Base-by-base conservation (phyloP, 78 protist genomes). In the Mastigamoeba balamuthi region DNA sequence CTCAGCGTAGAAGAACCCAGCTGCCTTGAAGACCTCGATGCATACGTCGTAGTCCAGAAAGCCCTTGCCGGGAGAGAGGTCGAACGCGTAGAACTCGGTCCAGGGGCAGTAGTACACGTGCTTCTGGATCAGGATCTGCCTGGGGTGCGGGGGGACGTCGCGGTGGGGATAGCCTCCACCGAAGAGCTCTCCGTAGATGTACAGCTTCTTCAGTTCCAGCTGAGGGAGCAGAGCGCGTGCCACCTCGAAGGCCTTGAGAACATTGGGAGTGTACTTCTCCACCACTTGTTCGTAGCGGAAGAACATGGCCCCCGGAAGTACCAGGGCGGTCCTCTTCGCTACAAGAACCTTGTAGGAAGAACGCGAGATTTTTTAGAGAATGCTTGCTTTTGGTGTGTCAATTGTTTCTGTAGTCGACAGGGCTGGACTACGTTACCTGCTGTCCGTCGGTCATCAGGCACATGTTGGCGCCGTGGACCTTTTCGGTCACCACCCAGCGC, bases 381-480 rank as follows among this genome's bases (percentile, higher is more conserved):
- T n/a, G n/a, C n/a, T n/a, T n/a, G n/a, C n/a, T n/a, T n/a, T n/a
- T n/a, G n/a, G n/a, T n/a, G n/a, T n/a, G n/a, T n/a, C n/a, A n/a
- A n/a, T n/a, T n/a, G n/a, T n/a, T n/a, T n/a, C n/a, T n/a, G n/a
- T n/a, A n/a, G n/a, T n/a, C n/a, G n/a, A n/a, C n/a, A n/a, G n/a
- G n/a, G n/a, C n/a, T n/a, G n/a, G n/a, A n/a, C n/a, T n/a, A n/a
- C n/a, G n/a, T n/a, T n/a, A n/a, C n/a, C n/a, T n/a, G n/a, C n/a
- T n/a, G n/a, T n/a, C 43, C 43, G 35, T 69, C 53, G 42, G 74
- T 38, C 40, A 10, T 6, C 39, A 69, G 35, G 9, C 39, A 69
- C 3, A 69, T 27, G 43, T 69, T 69, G 36, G 52, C 33, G 6
- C 74, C 74, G 35, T 69, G 74, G 28, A 69, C 74, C 30, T 69